Evolutionary conservation across 345 rosid genomes (phyloP), one percentile per base, ranked within the genome.

Genomic region (Rhodamnia argentea): DNA sequence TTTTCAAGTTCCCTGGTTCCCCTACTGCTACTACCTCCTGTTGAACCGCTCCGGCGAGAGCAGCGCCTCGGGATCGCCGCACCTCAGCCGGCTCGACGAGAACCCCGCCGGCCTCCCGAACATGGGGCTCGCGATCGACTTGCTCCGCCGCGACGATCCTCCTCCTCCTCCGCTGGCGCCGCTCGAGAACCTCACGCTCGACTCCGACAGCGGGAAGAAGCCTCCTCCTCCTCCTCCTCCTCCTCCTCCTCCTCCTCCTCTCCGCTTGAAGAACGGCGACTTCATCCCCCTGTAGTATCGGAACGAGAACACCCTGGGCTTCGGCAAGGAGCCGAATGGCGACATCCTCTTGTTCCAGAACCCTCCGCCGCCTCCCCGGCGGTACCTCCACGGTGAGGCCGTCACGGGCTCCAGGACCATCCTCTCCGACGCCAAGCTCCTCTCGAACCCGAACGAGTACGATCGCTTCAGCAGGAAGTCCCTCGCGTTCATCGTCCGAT

Each of bases 51-150:
- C 98, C 93, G 99, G 99, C 74, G 99, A 97, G 5, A 97, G 86
- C 57, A 97, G 83, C 55, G 99, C 99, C 92, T 97, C 99, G 29
- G 99, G 99, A 91, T 97, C 98, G 75, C 99, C 99, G 85, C 99
- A 97, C 89, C 99, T 87, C 26, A 96, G 86, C 89, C 99, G 87
- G 90, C 99, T 97, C 54, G 99, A 95, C 81, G 98, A 92, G 89
- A 93, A 93, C 29, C 92, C 90, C 62, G 92, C 90, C 58, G 92
- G 85, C 24, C 95, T 86, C 85, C 88, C 84, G 82, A 93, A 94
- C 98, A 93, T 93, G 27, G 98, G 99, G 37, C 99, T 96, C 89
- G 94, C 90, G 96, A 95, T 91, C 12, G 98, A 93, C 89, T 95
- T 96, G 82, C 90, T 91, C 87, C 95, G 87, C 88, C 96, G 86